Percentiles rank a stretch among this genome's conserved stretches.
These are phyloP conservation scores for Penicillium turbatum DNA, from an alignment of 495 filamentous ascomycete species.

Conservation along the genomic window DNA sequence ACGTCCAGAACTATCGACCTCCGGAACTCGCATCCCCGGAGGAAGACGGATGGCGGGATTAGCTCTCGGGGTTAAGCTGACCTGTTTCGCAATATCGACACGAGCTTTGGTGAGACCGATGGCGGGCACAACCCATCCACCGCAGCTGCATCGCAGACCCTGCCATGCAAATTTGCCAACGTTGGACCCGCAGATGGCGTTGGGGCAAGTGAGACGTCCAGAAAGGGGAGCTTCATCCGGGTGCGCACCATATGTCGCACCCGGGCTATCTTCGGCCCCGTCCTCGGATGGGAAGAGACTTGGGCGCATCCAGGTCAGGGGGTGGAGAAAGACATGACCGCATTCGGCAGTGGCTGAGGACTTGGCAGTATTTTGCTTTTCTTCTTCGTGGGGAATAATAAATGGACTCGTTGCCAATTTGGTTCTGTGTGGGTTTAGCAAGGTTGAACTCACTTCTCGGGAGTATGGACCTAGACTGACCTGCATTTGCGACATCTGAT, in stretches of 20 bases:
- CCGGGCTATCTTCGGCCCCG: conserved; percentile 7
- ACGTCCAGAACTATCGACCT: conserved; percentile 21
- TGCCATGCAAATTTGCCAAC: conserved; percentile 95
- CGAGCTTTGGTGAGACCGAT: conserved; percentile 77
- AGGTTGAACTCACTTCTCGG: neutral
- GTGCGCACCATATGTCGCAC: conserved; percentile 16
- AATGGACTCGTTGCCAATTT: conserved; percentile 60
- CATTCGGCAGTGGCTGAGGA: conserved; percentile 43
- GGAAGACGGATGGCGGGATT: conserved; percentile 37
- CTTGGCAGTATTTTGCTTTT: conserved; percentile 22
- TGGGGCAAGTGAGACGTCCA: conserved; percentile 79
- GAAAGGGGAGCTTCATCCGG: conserved; percentile 62
- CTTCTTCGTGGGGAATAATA: conserved; percentile 50
- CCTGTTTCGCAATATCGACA: conserved; percentile 57
- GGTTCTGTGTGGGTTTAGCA: conserved; percentile 38
- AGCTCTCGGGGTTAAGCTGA: conserved; percentile 15
- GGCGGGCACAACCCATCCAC: conserved; percentile 85
- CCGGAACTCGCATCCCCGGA: conserved; percentile 36
- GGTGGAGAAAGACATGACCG: conserved; percentile 83
- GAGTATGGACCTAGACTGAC: conserved; percentile 26
- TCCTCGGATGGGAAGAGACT: conserved; percentile 50
- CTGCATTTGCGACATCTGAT: conserved; percentile 65
- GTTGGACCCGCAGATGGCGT: conserved; percentile 65
- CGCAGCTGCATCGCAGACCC: conserved; percentile 88
- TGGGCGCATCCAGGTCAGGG: conserved; percentile 87